Base-by-base conservation (phyloP, 306 rosid species). In the Glycine soja region DNA sequence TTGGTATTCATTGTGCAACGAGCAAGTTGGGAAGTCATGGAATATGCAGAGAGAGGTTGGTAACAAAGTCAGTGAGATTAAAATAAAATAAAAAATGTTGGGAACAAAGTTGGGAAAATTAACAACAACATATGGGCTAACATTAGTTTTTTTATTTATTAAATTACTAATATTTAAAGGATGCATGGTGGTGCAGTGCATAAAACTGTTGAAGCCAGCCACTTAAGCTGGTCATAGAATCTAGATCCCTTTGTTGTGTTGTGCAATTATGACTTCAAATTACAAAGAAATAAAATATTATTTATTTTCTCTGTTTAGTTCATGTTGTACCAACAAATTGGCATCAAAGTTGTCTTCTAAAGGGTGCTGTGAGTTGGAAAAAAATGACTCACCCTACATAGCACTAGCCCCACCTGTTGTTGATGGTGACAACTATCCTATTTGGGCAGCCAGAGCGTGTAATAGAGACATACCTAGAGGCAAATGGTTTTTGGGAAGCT, bases 1-100 rank as follows among this genome's bases (percentile, higher is more conserved):
- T 67, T 74, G 75, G 11, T 81, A 54, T 74, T 65, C 14, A 74
- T 46, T 18, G 6, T 8, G 6, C 76, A 67, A 54, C 68, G 18
- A 40, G 4, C 47, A 57, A 45, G 69, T 4, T 40, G 42, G 42
- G 30, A 59, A 59, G 40, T 59, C 12, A 12, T 56, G 13, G 56
- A 14, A 1, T 57, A 45, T 57, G 10, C 16, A 19, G 3, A 34
- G 38, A 34, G 38, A 34, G 38, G 4, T 3, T 1, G 53, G 14
- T 57, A 3, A 54, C 4, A 56, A 18, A 57, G 54, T 40, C 10
- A 58, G 30, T 24, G 30, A 24, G 30, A 24, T 0, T 24, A 24
- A 24, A 24, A 24, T 24, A 24, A 24, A 24, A 24, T 24, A n/a
- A n/a, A n/a, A 24, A 24, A 24, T 24, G 30, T 24, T 24, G 30